A percentile compares a stretch with the other conserved stretches of the same genome.
Evolutionary conservation across 2,329 filamentous ascomycete genomes (phyloP).

Genomic region (Plectosphaerella plurivora): DNA sequence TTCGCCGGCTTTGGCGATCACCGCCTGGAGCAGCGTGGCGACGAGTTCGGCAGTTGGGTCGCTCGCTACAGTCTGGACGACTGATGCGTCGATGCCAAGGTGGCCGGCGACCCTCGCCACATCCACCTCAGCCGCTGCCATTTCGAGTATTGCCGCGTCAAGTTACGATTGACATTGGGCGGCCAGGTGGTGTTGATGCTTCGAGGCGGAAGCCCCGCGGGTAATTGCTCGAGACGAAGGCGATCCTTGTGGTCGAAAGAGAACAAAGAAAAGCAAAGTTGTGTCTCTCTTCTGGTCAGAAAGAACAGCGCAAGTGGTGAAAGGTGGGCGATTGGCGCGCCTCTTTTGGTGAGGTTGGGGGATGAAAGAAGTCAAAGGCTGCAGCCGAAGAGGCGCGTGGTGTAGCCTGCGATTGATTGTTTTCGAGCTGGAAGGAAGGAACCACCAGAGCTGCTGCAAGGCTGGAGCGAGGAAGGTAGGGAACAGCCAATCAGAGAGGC

Average conservation of each 20-base stretch:
- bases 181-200: neutral
- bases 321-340: neutral
- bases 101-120: conserved; percentile 69
- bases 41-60: conserved; percentile 77
- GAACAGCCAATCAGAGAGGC: no score
- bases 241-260: neutral
- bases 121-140: conserved; percentile 53
- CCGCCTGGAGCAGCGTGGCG: conserved; percentile 65
- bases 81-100: conserved; percentile 62
- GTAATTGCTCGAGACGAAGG: neutral
- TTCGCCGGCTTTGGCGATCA: conserved; percentile 76
- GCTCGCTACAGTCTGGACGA: conserved; percentile 56
- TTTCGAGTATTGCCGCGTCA: conserved; percentile 15
- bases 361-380: neutral
- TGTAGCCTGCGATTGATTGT: neutral
- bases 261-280: neutral
- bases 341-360: neutral
- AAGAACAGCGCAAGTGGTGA: neutral
- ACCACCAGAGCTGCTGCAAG: no score
- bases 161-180: neutral
- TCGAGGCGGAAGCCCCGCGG: neutral
- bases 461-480: no score
- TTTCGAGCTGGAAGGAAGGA: neutral
- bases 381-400: neutral
- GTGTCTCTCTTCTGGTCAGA: neutral